Evolutionary conservation across 345 rosid species (phyloP).

Genomic region (Syzygium jambos): DNA sequence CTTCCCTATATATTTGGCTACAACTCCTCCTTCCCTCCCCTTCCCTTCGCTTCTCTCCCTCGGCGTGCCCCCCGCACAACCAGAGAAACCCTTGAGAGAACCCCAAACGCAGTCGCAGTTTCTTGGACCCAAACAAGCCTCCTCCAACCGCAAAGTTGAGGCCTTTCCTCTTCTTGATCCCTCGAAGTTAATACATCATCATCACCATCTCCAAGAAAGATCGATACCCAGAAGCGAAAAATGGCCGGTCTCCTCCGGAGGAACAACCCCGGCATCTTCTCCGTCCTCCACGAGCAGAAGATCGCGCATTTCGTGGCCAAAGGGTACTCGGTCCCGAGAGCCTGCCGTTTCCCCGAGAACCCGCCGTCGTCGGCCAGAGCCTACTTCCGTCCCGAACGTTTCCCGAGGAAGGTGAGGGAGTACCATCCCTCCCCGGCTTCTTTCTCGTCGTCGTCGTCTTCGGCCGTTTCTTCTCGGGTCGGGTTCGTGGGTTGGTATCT

Average conservation of each 20-base stretch:
- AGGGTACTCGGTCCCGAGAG: neutral
- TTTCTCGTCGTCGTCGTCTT: slow-evolving; percentile 9
- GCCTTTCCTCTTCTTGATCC: neutral
- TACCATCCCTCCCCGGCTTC: slow-evolving; percentile 17
- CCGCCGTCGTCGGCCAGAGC: slow-evolving; percentile 33
- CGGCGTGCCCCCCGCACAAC: too few species aligned
- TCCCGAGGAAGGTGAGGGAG: slow-evolving; percentile 24
- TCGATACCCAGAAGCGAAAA: neutral
- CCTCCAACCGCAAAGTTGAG: neutral
- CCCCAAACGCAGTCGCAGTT: neutral
- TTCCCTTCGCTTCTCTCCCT: too few species aligned
- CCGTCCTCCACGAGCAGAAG: neutral
- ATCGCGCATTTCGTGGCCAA: neutral
- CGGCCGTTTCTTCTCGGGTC: slow-evolving; percentile 14
- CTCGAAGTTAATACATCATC: neutral
- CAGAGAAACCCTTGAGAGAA: neutral
- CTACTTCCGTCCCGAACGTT: slow-evolving; percentile 7
- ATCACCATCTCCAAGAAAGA: neutral
- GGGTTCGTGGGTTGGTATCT: slow-evolving; percentile 79
- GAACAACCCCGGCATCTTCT: neutral
- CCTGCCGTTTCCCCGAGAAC: slow-evolving; percentile 3
- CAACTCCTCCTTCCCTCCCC: neutral
- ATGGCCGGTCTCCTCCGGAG: neutral
- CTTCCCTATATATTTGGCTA: slow-evolving; percentile 1
- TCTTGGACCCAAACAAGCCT: neutral